These are phyloP conservation scores for Castanopsis chinensis DNA, from an alignment of 306 rosid genomes.

Conservation along the genomic window DNA sequence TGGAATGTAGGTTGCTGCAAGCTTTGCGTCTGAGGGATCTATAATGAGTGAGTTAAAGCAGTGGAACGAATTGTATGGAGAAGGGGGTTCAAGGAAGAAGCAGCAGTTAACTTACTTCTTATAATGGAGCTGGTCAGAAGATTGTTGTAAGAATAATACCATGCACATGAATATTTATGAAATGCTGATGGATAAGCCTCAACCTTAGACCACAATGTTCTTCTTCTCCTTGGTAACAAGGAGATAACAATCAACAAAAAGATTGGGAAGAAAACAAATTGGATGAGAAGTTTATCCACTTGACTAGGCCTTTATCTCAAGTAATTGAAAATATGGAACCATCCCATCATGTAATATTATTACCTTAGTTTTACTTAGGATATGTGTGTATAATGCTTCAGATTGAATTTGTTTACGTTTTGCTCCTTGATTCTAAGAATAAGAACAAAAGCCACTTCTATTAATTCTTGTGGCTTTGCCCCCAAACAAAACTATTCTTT, in stretches of 20 bases:
- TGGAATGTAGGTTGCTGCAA: slow-evolving; percentile 71
- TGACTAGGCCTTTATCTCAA: neutral
- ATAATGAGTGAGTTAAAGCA: slow-evolving; percentile 86
- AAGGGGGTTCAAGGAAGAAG: slow-evolving; percentile 93
- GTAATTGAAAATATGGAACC: neutral
- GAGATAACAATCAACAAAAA: neutral
- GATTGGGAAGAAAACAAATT: neutral
- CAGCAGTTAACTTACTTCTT: slow-evolving; percentile 81
- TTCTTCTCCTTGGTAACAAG: neutral
- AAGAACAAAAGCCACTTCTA: neutral
- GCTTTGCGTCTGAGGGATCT: slow-evolving; percentile 83
- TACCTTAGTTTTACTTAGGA: neutral
- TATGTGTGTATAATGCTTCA: slow-evolving; percentile 10
- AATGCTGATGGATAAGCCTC: neutral
- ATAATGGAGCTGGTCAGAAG: slow-evolving; percentile 23
- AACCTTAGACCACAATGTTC: neutral
- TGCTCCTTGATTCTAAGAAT: slow-evolving; percentile 10
- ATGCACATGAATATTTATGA: neutral
- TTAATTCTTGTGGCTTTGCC: neutral
- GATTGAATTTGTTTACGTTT: neutral
- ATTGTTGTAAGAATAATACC: neutral
- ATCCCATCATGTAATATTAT: neutral
- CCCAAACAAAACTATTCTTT: neutral
- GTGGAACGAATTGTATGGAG: slow-evolving; percentile 88
- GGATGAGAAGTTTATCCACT: neutral